A percentile compares a stretch with the other conserved stretches of the same genome.
Evolutionary conservation across 2,329 filamentous ascomycete species (phyloP).

Genomic region (Penicillium janthinellum): DNA sequence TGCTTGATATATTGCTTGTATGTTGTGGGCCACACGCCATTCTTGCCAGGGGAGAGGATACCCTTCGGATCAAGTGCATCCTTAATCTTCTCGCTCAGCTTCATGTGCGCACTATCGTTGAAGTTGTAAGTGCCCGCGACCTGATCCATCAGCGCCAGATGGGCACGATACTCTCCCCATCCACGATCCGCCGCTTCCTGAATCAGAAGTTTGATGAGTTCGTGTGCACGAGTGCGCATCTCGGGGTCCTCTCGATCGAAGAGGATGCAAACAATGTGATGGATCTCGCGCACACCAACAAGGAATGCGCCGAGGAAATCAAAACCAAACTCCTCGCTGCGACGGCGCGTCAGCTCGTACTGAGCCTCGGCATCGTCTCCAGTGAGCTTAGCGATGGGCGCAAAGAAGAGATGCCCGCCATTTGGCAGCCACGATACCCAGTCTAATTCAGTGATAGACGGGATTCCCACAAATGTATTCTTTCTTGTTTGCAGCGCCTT

Average conservation of each 20-base stretch:
- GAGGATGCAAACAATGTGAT: slow-evolving; percentile 29
- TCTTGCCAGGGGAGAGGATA: slow-evolving; percentile 15
- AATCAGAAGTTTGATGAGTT: slow-evolving; percentile 33
- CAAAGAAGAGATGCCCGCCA: no score
- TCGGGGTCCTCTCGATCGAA: slow-evolving; percentile 51
- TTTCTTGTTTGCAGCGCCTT: slow-evolving; percentile 32
- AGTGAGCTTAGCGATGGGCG: slow-evolving; percentile 53
- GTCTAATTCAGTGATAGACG: no score
- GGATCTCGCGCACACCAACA: slow-evolving; percentile 57
- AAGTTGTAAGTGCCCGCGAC: slow-evolving; percentile 52
- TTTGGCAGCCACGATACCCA: no score
- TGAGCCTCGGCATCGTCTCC: slow-evolving; percentile 51
- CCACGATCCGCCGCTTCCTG: slow-evolving; percentile 40
- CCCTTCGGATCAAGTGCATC: slow-evolving; percentile 48
- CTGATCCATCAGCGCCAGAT: slow-evolving; percentile 52
- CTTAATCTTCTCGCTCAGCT: slow-evolving; percentile 50
- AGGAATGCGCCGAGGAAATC: slow-evolving; percentile 56
- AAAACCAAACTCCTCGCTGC: slow-evolving; percentile 49
- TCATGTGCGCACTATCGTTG: slow-evolving; percentile 47
- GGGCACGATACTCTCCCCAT: slow-evolving; percentile 52
- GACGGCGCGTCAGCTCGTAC: slow-evolving; percentile 46
- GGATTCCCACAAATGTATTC: no score
- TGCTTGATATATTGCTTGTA: slow-evolving; percentile 1
- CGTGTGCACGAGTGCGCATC: slow-evolving; percentile 37
- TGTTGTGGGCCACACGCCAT: slow-evolving; percentile 5